Conservation (phyloP, 345 rosid species). For the Brassica cretica region DNA sequence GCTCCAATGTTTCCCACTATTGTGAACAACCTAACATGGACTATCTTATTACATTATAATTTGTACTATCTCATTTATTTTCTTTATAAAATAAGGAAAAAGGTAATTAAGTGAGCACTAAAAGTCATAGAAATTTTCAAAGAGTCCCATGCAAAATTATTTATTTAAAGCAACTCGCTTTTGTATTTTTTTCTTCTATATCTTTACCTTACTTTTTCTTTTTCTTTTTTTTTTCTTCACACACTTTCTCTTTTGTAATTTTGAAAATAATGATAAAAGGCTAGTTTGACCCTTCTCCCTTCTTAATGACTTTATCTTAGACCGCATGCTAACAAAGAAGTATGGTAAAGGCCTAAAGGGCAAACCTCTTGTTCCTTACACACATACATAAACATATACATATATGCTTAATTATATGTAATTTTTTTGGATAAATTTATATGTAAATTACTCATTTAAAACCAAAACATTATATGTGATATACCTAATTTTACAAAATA, state of each 20-base stretch:
- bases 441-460: no score
- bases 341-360: conserved; percentile 27
- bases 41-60: conserved; percentile 25
- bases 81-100: conserved; percentile 28
- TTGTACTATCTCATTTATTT: conserved; percentile 36
- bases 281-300: conserved; percentile 49
- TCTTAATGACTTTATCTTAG: conserved; percentile 41
- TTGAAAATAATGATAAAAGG: conserved; percentile 35
- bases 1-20: conserved; percentile 48
- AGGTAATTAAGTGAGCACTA: conserved; percentile 18
- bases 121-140: conserved; percentile 20
- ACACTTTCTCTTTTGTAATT: conserved; percentile 31
- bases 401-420: neutral
- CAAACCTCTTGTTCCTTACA: conserved; percentile 27
- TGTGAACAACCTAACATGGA: conserved; percentile 42
- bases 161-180: conserved; percentile 35
- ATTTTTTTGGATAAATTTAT: no score
- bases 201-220: conserved; percentile 2
- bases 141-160: conserved; percentile 40
- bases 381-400: neutral
- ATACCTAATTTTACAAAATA: neutral
- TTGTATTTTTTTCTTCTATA: conserved; percentile 20
- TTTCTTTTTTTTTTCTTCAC: neutral
- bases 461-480: neutral
- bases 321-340: conserved; percentile 43